Evolutionary conservation across 768 basidiomycete species (phyloP).

Genomic region (Tulasnella calospora): DNA sequence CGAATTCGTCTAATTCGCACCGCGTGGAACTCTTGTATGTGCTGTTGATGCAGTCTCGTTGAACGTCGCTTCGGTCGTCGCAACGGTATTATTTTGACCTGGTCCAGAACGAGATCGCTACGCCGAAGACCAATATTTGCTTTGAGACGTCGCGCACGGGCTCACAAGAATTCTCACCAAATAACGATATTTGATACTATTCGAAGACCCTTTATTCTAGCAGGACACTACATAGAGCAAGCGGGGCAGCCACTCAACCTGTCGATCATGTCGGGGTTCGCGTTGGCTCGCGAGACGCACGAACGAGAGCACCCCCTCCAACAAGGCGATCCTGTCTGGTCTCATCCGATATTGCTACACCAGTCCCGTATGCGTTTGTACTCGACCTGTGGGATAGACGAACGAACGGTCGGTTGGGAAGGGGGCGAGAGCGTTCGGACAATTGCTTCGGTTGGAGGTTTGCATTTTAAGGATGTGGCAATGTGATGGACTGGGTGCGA

Average conservation of each 20-base stretch:
- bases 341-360: neutral
- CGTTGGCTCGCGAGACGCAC: neutral
- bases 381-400: neutral
- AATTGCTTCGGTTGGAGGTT: neutral
- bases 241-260: neutral
- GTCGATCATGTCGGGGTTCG: neutral
- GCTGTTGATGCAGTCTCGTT: no score
- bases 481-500: neutral
- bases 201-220: no score
- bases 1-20: no score
- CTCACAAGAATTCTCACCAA: no score
- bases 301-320: neutral
- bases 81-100: neutral
- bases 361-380: neutral
- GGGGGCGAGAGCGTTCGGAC: no score
- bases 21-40: no score
- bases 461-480: neutral
- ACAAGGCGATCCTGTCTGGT: neutral
- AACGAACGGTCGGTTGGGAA: no score
- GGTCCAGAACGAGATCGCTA: neutral
- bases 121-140: no score
- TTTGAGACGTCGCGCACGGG: neutral
- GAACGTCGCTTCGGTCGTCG: no score
- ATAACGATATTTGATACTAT: no score
- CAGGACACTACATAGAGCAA: neutral